Evolutionary conservation across 2,329 filamentous ascomycete species (phyloP), one percentile per base, ranked within the genome.

Genomic region (Alternaria atra): DNA sequence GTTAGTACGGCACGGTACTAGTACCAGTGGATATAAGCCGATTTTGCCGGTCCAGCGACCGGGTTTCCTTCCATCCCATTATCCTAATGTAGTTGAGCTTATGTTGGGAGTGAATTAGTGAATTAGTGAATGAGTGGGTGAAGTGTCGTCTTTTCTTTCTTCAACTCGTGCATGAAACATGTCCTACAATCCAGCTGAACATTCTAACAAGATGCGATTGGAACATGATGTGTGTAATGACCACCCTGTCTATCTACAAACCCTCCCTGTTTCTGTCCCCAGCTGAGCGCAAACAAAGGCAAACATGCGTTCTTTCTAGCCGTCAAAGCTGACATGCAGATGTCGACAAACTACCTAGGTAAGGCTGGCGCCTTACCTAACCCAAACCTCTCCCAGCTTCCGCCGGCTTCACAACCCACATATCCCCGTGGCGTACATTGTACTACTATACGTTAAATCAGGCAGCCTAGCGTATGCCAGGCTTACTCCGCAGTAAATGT

Each of bases 371-470:
- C 4, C 37, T 20, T 20, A 39, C 4, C 39, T 42, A 42, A 42
- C n/a, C 44, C 13, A 20, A 47, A 8, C 29, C 1, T 2, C 17
- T 25, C 30, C 30, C 15, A 35, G 32, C 17, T 48, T 23, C 46
- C 46, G 27, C 30, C 46, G 46, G 46, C 46, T 48, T 34, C 17
- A 48, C 46, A 48, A 34, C 46, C 46, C 46, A 20, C 46, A 7
- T 10, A 34, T 25, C 30, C 40, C 32, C 30, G 20, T 35, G 46
- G 46, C 30, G 32, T 25, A 48, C 30, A 25, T 23, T 23, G 30
- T 10, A 48, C 46, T 34, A 1, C 46, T 40, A 15, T n/a, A 10
- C 30, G n/a, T 48, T 25, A 40, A 13, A 17, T 17, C 12, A 42
- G 39, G 39, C 7, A 15, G 6, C 6, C 20, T 42, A 42, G 39